Evolutionary conservation across 2,329 filamentous ascomycete genomes (phyloP), one percentile per base, ranked within the genome.

Genomic region (Drechslerella coelobrocha): DNA sequence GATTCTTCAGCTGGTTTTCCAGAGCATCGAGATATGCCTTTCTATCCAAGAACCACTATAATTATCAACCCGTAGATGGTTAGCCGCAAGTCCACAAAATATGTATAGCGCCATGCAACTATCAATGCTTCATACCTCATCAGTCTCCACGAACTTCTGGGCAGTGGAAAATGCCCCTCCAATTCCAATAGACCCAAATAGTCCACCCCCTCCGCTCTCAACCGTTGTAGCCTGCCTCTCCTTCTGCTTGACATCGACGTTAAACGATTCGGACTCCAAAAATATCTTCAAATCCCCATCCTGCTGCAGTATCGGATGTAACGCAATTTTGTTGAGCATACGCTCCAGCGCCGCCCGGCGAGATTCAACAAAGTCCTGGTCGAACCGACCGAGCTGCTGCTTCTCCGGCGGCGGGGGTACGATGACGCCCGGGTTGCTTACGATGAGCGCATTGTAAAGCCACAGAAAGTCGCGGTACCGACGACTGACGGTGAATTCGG

Each of bases 21-120:
- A 97, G 84, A 2, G 92, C 92, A 78, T 99, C 94, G 9, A 99
- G 85, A 77, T 99, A 99, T 61, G 97, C 86, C 76, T 89, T 91
- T 72, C 94, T 91, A 75, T 99, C 94, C 76, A 99, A 93, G 81
- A 99, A 99, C 94, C 93, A 99, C 89, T n/a, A n/a, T n/a, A n/a
- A n/a, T n/a, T 92, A 68, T 26, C 12, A 10, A 39, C 7, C 34
- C 12, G 12, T 57, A 56, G 37, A 79, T 73, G 75, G 48, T 55
- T 55, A 14, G 48, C 10, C n/a, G n/a, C n/a, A n/a, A n/a, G 39
- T 17, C 43, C 6, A n/a, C 1, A 6, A 17, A 31, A 54, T 29
- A 60, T 19, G 31, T 34, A 39, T 73, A 73, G 39, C 74, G 57
- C n/a, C 5, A 34, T 34, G 29, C 12, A 34, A 34, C 17, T 24